Percentiles rank a stretch among this genome's conserved stretches.
phyloP scores from a whole-genome alignment of 495 filamentous ascomycete species.

The Hyphodiscus hymeniophilus region DNA sequence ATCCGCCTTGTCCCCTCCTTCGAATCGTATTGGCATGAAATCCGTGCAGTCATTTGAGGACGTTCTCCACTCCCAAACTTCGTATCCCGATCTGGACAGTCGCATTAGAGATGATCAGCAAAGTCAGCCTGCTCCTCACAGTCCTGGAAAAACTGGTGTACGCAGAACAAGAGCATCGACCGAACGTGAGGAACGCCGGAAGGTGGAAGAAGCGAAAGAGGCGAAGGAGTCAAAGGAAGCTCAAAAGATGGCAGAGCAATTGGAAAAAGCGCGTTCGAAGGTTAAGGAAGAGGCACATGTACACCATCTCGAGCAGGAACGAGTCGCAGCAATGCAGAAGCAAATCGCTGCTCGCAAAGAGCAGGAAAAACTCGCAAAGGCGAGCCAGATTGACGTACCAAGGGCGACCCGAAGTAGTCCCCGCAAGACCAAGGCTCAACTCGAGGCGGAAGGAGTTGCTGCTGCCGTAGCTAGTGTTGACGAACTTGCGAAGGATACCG shows the following conservation, averaged over 20 bases:
- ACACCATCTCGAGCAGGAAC: conserved; percentile 54
- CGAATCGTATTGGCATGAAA: conserved; percentile 3
- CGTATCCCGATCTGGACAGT: conserved; percentile 35
- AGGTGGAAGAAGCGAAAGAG: conserved; percentile 54
- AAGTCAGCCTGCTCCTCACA: conserved; percentile 26
- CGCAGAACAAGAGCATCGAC: conserved; percentile 65
- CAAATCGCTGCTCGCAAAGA: conserved; percentile 33
- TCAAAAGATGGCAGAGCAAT: conserved; percentile 36
- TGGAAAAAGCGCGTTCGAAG: conserved; percentile 48
- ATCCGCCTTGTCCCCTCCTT: conserved; percentile 36
- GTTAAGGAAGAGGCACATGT: conserved; percentile 55
- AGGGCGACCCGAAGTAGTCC: conserved; percentile 41
- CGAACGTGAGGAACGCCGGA: conserved; percentile 48
- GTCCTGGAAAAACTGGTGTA: conserved; percentile 37
- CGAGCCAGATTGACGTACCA: conserved; percentile 28
- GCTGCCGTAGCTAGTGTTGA: conserved; percentile 24
- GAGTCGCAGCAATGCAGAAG: conserved; percentile 38
- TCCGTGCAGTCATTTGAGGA: conserved; percentile 16
- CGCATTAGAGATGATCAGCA: conserved; percentile 24
- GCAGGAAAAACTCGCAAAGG: conserved; percentile 29
- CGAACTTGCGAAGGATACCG: conserved; percentile 35
- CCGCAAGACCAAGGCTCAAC: conserved; percentile 40
- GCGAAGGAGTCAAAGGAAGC: conserved; percentile 50
- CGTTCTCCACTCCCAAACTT: conserved; percentile 14
- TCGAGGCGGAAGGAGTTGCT: conserved; percentile 32